Evolutionary conservation across 208 protist species (phyloP).

Genomic region (Phytomonas francai): DNA sequence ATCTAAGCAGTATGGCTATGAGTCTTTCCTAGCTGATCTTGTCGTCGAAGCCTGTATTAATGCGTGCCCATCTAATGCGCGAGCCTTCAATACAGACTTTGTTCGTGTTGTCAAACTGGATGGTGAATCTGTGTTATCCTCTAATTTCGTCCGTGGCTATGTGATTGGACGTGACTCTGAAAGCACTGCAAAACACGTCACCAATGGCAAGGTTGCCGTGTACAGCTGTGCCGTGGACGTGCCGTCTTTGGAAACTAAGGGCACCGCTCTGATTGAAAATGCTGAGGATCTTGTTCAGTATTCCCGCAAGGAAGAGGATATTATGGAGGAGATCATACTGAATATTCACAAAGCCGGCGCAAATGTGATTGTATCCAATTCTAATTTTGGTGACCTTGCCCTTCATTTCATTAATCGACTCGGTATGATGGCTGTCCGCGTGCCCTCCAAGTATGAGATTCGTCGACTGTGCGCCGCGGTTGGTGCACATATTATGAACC

Average conservation of each 20-base stretch:
- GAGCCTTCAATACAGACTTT: slow-evolving; percentile 98
- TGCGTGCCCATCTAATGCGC: slow-evolving; percentile 94
- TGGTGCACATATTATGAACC: slow-evolving; percentile 91
- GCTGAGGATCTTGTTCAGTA: slow-evolving; percentile 98
- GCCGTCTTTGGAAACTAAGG: slow-evolving; percentile 97
- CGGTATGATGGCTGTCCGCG: slow-evolving; percentile 97
- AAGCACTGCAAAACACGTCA: slow-evolving; percentile 88
- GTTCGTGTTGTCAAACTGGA: slow-evolving; percentile 98
- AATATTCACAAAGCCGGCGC: slow-evolving; percentile 94
- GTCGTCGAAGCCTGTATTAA: slow-evolving; percentile 95
- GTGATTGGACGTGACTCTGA: slow-evolving; percentile 93
- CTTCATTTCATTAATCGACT: slow-evolving; percentile 98
- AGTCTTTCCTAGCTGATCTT: slow-evolving; percentile 92
- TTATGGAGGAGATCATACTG: slow-evolving; percentile 96
- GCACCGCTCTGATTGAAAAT: slow-evolving; percentile 95
- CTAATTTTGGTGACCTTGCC: slow-evolving; percentile 96
- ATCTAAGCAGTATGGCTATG: slow-evolving; percentile 97
- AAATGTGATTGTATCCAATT: slow-evolving; percentile 97
- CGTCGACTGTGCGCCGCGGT: slow-evolving; percentile 96
- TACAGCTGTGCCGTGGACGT: slow-evolving; percentile 97
- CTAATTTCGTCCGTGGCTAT: slow-evolving; percentile 95
- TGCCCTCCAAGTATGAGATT: slow-evolving; percentile 99
- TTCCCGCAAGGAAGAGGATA: slow-evolving; percentile 95
- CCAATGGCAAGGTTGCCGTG: slow-evolving; percentile 97
- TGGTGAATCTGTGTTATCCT: slow-evolving; percentile 93